Conservation (phyloP, 1,139 yeast genomes). For the Suhomyces bolitotheri region DNA sequence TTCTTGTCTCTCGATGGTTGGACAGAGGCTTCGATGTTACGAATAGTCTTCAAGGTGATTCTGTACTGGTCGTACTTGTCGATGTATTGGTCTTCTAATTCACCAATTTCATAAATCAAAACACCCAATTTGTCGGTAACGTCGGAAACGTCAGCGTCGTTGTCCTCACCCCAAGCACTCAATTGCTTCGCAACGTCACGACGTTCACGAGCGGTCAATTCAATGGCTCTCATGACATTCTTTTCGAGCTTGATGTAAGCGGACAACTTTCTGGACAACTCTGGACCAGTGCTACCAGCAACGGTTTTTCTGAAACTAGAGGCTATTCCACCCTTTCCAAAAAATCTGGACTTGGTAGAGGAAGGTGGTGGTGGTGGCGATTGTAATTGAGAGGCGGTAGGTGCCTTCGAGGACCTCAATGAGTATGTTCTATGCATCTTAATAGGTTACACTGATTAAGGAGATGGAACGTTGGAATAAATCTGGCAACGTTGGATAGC, state of each 20-base stretch:
- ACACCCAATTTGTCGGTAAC: slow-evolving; percentile 98
- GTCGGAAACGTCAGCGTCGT: slow-evolving; percentile 95
- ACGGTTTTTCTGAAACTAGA: slow-evolving; percentile 80
- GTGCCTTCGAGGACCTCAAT: slow-evolving; percentile 91
- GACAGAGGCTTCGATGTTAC: slow-evolving; percentile 96
- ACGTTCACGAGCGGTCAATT: slow-evolving; percentile 91
- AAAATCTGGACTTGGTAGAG: slow-evolving; percentile 80
- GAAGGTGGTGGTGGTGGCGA: slow-evolving; percentile 93
- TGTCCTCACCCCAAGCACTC: slow-evolving; percentile 96
- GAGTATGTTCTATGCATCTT: slow-evolving; percentile 98
- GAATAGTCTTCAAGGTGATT: slow-evolving; percentile 88
- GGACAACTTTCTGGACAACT: slow-evolving; percentile 85
- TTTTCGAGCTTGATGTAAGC: slow-evolving; percentile 94
- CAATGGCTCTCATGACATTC: slow-evolving; percentile 91
- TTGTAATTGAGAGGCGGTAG: slow-evolving; percentile 93
- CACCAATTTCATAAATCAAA: slow-evolving; percentile 92
- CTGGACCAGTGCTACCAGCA: slow-evolving; percentile 96
- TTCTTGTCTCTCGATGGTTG: slow-evolving; percentile 98
- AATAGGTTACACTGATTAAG: background rate
- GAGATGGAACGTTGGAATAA: background rate
- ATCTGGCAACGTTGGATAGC: background rate
- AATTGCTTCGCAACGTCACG: slow-evolving; percentile 96
- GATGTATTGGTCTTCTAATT: slow-evolving; percentile 95
- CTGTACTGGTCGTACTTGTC: slow-evolving; percentile 98
- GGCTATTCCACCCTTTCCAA: slow-evolving; percentile 86